Conservation (phyloP, 2,329 filamentous ascomycete species). For the Biscogniauxia mediterranea region DNA sequence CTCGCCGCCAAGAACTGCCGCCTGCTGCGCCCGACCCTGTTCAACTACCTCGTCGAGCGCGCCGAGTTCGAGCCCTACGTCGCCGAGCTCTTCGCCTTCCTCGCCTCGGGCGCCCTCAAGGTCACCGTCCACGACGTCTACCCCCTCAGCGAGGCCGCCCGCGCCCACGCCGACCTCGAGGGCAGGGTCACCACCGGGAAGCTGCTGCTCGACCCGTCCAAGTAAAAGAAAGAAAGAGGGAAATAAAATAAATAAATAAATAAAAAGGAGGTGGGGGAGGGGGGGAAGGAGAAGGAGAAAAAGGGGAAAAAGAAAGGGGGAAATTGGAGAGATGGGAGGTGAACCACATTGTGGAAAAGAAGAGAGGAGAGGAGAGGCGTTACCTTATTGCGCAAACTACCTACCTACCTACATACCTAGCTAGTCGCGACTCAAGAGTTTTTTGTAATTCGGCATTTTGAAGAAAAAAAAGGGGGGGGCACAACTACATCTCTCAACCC, state of each 20-base stretch:
- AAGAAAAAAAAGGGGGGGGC: too few species aligned
- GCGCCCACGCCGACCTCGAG: constrained; percentile 77
- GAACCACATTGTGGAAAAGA: too few species aligned
- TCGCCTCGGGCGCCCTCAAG: constrained; percentile 67
- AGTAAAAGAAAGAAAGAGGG: constrained; percentile 16
- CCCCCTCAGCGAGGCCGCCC: constrained; percentile 67
- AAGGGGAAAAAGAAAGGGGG: too few species aligned
- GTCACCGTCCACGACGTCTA: constrained; percentile 76
- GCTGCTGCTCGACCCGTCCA: constrained; percentile 56
- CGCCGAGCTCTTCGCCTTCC: constrained; percentile 69
- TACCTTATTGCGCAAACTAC: too few species aligned
- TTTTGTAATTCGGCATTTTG: too few species aligned
- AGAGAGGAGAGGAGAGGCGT: too few species aligned
- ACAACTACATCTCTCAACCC: too few species aligned
- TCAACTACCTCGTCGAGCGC: constrained; percentile 65
- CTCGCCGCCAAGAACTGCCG: constrained; percentile 74
- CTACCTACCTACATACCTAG: neutral
- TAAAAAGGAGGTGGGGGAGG: neutral
- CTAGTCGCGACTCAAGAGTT: too few species aligned
- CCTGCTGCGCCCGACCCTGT: constrained; percentile 71
- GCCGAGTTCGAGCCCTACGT: constrained; percentile 71
- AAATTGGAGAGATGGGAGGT: too few species aligned
- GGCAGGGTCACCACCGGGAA: constrained; percentile 82
- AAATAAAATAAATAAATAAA: constrained; percentile 17
- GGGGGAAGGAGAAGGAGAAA: too few species aligned